Evolutionary conservation across 306 rosid genomes (phyloP).

Genomic region (Pterocarpus macrocarpus): DNA sequence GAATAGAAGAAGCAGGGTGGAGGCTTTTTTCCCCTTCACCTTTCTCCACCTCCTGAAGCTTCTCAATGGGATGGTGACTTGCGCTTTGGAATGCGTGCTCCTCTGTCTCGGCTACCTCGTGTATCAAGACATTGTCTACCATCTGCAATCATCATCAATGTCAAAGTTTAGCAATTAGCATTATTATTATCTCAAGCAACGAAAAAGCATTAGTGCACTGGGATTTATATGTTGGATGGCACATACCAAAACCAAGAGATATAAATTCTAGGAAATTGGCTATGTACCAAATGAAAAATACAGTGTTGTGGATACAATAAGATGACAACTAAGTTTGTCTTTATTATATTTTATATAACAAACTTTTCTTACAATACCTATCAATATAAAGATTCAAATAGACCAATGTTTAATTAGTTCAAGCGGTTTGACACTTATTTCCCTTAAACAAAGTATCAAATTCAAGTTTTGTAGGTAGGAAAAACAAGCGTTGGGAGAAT

Average conservation of each 20-base stretch:
- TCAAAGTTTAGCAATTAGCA: conserved; percentile 12
- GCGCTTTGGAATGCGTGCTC: conserved; percentile 41
- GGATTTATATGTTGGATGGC: background rate
- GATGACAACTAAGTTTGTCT: background rate
- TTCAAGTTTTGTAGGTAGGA: no score
- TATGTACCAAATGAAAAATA: background rate
- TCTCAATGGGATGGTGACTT: conserved; percentile 45
- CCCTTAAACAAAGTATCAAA: no score
- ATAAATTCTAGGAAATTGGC: conserved; percentile 6
- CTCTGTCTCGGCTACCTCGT: conserved; percentile 65
- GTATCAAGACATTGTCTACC: conserved; percentile 69
- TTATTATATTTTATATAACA: background rate
- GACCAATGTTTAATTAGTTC: no score
- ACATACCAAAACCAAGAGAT: background rate
- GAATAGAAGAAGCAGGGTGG: conserved; percentile 48
- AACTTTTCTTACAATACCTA: background rate
- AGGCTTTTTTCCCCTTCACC: conserved; percentile 54
- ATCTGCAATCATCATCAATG: conserved; percentile 58
- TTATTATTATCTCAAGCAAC: conserved; percentile 29
- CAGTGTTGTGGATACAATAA: background rate
- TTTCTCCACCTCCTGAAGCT: conserved; percentile 52
- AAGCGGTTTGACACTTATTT: no score
- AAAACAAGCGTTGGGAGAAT: no score
- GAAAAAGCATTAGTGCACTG: background rate
- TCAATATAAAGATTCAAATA: conserved; percentile 12